Base-by-base conservation (phyloP, 495 filamentous ascomycete genomes). In the Alectoria sarmentosa region DNA sequence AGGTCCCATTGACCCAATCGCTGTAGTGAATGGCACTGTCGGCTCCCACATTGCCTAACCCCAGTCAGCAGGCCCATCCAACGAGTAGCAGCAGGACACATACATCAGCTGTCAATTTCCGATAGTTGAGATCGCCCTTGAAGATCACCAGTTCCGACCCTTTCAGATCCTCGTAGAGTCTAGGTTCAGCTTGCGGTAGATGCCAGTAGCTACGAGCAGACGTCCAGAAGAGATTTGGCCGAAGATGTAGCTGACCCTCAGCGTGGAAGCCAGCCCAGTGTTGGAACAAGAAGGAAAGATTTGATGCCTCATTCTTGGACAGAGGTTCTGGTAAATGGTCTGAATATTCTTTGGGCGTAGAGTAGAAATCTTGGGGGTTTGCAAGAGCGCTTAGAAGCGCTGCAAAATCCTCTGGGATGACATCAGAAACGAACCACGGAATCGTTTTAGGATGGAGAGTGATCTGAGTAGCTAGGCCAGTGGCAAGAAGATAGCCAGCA, bases 351-450 rank as follows among this genome's bases (percentile, higher is more conserved):
- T 93, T 89, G 38, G 85, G 81, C 5, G 83, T 86, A 58, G 82
- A 77, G 73, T 92, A 97, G 77, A 96, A 96, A 8, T 74, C 52
- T 68, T 86, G 82, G 0, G 94, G 89, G 65, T 85, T 79, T 7
- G 84, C 81, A n/a, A 98, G 81, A 5, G 87, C 88, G 59, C 81
- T 83, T 28, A 98, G 83, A 7, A 98, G 82, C 60, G 88, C 84
- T 0, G 78, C 81, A 68, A 98, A 96, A 71, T 98, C 94, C 32
- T 76, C 80, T 0, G 92, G 90, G 15, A 96, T 74, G 17, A 98
- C 94, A 69, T 98, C 94, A 0, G 91, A 96, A 55, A 98, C 94
- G 69, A 98, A 98, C 94, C 94, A 98, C 0, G 94, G 94, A 60
- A 98, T 89, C 41, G 84, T 84, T 76, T 98, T 98, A 8, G 94